phyloP scores from a whole-genome alignment of 352 stramenopile species.

The Phytophthora pisi region DNA sequence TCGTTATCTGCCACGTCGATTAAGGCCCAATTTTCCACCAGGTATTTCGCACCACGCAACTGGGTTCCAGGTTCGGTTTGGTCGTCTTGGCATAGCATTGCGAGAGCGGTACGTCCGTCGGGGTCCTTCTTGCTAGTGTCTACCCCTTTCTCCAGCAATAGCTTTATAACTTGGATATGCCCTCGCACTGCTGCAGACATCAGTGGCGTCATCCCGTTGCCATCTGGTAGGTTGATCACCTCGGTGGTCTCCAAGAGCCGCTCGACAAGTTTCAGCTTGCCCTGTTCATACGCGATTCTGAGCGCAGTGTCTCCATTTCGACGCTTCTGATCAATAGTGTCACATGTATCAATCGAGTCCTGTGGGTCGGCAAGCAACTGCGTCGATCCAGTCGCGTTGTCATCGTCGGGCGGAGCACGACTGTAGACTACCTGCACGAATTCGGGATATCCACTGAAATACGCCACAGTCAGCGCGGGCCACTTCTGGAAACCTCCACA shows the following conservation, averaged over 20 bases:
- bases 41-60: not conserved
- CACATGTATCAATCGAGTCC: not conserved
- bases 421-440: constrained; percentile 7
- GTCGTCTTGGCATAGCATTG: not conserved
- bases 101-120: not conserved
- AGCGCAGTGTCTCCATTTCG: constrained; percentile 15
- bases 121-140: not conserved
- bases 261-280: constrained; percentile 5
- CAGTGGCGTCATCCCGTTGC: not conserved
- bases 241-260: constrained; percentile 7
- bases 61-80: not conserved
- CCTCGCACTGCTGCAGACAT: not conserved
- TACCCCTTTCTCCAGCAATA: not conserved
- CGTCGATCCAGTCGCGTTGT: not conserved
- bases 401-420: too few species aligned
- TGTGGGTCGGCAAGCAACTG: not conserved
- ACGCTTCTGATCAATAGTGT: constrained; percentile 7
- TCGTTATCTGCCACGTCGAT: not conserved
- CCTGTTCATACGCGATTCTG: constrained; percentile 5
- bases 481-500: constrained; percentile 3
- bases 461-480: constrained; percentile 5
- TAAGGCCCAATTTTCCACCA: not conserved
- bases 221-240: not conserved
- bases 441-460: constrained; percentile 10
- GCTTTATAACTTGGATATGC: not conserved